Evolutionary conservation across 306 rosid species (phyloP), one percentile per base, ranked within the genome.

Genomic region (Fragaria nilgerrensis): DNA sequence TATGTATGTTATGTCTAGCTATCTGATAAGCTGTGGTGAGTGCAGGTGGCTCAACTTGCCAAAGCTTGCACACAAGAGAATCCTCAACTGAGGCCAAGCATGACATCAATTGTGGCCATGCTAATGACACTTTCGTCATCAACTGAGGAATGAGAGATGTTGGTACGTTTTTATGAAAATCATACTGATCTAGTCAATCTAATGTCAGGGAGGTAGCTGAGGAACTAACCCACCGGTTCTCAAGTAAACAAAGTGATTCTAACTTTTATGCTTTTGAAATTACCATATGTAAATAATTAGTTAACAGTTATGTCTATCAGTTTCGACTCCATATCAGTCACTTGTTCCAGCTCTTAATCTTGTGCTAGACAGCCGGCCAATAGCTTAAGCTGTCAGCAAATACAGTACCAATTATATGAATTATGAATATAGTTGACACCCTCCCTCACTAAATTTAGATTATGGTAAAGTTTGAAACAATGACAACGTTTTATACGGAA

Each of bases 71-170:
- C n/a, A n/a, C n/a, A n/a, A n/a, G n/a, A n/a, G 67, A 84, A 84
- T 71, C 92, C 94, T 70, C 94, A 89, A 76, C 82, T 88, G 14
- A 89, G 97, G 86, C 97, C 94, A 86, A 92, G 86, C 91, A 89
- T 89, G 97, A 88, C 94, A 76, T 89, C 97, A 55, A 86, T 86
- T 67, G 92, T 89, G 34, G 92, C 82, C 67, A 91, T 90, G 12
- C 78, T 92, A 53, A 85, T 89, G 90, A 85, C 92, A 74, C 91
- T 89, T 68, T 75, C 93, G 72, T 89, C 93, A 67, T 77, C 90
- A 50, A 74, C 80, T 25, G 94, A 91, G 78, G 91, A 86, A 20
- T 89, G 94, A 94, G 94, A 94, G 92, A 91, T 73, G 88, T 75
- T 71, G 89, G 90, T n/a, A 85, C 92, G 4, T 25, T 84, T 89